phyloP scores from a whole-genome alignment of 2,329 filamentous ascomycete species.

The Zasmidium citrigriseum region DNA sequence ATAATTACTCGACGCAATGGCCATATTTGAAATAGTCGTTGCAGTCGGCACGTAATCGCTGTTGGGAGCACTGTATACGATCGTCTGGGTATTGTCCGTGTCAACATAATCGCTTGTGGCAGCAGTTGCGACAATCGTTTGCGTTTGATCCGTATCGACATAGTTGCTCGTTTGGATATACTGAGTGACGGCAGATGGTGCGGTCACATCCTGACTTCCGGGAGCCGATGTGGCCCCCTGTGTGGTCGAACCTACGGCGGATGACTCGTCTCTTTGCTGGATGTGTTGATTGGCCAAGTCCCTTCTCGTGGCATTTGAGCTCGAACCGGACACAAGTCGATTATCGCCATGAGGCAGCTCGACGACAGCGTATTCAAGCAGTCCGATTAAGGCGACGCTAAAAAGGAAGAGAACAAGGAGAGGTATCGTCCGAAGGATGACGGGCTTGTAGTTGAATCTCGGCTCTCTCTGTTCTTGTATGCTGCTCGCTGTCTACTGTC shows the following conservation, averaged over 20 bases:
- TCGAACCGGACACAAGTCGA: not conserved
- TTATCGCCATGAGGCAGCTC: conserved; percentile 11
- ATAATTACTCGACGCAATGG: not conserved
- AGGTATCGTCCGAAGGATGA: conserved; percentile 15
- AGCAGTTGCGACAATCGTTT: not conserved
- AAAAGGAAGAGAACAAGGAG: conserved; percentile 14
- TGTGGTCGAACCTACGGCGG: no score
- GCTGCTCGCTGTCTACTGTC: not conserved
- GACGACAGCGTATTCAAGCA: conserved; percentile 15
- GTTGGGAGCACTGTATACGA: not conserved
- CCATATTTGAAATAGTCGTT: not conserved
- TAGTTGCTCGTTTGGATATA: not conserved
- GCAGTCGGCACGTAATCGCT: no score
- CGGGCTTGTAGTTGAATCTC: conserved; percentile 19
- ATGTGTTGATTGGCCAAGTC: no score
- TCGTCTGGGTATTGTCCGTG: not conserved
- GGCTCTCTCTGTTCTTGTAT: not conserved
- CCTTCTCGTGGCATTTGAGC: not conserved
- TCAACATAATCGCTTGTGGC: not conserved
- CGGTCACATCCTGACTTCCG: no score
- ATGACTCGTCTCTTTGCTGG: no score
- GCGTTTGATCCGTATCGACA: not conserved
- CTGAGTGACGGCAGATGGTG: no score
- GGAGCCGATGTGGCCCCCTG: no score
- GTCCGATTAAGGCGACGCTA: conserved; percentile 14